Evolutionary conservation across 805 yeast genomes (phyloP).

Genomic region (Saturnispora bothae): DNA sequence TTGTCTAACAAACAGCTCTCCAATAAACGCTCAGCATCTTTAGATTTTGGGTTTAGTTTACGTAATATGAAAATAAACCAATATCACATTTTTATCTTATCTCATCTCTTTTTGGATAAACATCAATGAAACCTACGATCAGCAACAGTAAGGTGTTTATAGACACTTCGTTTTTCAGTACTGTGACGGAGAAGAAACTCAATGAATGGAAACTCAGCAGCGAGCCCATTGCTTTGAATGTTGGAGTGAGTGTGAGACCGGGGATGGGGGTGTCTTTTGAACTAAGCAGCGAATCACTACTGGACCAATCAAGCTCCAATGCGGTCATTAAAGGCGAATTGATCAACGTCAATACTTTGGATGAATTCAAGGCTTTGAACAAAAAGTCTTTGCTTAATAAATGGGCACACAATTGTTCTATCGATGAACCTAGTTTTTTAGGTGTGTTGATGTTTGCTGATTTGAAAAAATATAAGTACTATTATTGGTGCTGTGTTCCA

Average conservation of each 20-base stretch:
- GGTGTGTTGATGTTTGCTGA: slow-evolving; percentile 68
- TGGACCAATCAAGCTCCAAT: slow-evolving; percentile 8
- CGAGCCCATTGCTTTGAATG: slow-evolving; percentile 23
- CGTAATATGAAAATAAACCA: no score
- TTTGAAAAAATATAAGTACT: slow-evolving; percentile 76
- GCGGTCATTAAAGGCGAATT: slow-evolving; percentile 28
- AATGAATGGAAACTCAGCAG: slow-evolving; percentile 51
- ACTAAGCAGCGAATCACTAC: slow-evolving; percentile 1
- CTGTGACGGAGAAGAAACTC: slow-evolving; percentile 61
- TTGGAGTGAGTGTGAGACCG: slow-evolving; percentile 20
- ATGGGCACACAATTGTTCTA: slow-evolving; percentile 27
- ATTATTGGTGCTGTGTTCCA: slow-evolving; percentile 86
- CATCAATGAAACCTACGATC: no score
- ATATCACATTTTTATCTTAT: no score
- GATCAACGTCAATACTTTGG: slow-evolving; percentile 69
- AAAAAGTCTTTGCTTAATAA: slow-evolving; percentile 47
- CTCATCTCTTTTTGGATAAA: no score
- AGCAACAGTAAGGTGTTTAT: slow-evolving; percentile 44
- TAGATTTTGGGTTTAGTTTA: no score
- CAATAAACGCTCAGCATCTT: no score
- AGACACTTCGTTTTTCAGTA: slow-evolving; percentile 80
- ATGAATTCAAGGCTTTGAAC: slow-evolving; percentile 65
- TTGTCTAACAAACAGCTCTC: no score
- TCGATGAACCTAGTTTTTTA: slow-evolving; percentile 27
- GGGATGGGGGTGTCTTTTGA: slow-evolving; percentile 2